A percentile compares a stretch with the other conserved stretches of the same genome.
Evolutionary conservation across 129 eudicot genomes (phyloP).

Genomic region (Apium graveolens): DNA sequence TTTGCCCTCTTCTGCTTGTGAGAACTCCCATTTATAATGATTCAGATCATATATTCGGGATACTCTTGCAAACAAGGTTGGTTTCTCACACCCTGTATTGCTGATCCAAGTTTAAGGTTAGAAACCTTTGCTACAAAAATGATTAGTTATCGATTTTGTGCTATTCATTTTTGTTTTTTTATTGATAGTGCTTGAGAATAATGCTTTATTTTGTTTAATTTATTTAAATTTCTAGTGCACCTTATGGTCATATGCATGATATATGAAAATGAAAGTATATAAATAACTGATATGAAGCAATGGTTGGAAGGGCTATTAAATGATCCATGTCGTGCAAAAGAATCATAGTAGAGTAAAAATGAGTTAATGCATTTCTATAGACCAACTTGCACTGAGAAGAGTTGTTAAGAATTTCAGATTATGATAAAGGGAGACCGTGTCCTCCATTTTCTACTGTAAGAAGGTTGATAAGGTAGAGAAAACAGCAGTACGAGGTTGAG

Average conservation of each 20-base stretch:
- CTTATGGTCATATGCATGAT: neutral
- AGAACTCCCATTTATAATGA: neutral
- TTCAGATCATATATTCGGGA: conserved; percentile 74
- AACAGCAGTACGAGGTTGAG: neutral
- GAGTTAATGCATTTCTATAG: neutral
- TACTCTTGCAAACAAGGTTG: conserved; percentile 88
- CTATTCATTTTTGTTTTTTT: neutral
- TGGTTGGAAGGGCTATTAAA: neutral
- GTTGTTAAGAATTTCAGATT: neutral
- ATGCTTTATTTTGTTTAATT: neutral
- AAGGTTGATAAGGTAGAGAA: neutral
- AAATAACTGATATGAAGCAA: neutral
- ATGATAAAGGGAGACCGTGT: neutral
- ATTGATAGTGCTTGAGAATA: neutral
- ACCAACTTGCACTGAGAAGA: neutral
- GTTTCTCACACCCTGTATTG: conserved; percentile 77
- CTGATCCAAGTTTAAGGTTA: conserved; percentile 78
- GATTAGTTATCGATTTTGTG: neutral
- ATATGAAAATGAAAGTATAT: neutral
- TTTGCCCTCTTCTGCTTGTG: too few species aligned
- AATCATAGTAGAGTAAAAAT: neutral
- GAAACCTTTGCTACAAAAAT: neutral
- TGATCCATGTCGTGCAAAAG: neutral
- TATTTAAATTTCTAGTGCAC: neutral
- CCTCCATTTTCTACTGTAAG: neutral